Conservation (phyloP, 1,284 basidiomycete species). For the Cutaneotrichosporon cavernicola region DNA sequence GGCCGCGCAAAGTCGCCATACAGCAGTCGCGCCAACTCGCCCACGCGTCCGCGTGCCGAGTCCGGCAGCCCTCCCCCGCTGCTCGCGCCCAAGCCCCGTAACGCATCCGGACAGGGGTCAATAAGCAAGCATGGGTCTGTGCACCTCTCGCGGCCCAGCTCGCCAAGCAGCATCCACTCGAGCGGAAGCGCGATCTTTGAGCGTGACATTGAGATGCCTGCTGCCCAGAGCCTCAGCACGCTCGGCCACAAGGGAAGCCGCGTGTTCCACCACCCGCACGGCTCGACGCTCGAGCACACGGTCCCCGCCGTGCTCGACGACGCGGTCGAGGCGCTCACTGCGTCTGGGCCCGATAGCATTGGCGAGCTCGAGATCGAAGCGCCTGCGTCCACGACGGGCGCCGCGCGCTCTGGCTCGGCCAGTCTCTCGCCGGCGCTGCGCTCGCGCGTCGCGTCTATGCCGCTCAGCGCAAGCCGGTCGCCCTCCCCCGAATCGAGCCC, state of each 20-base stretch:
- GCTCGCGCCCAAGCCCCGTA: constrained; percentile 22
- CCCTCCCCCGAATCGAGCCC: constrained; percentile 18
- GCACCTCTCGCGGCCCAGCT: constrained; percentile 38
- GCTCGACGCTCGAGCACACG: constrained; percentile 44
- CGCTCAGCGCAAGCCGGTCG: constrained; percentile 9
- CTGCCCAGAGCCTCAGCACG: constrained; percentile 37
- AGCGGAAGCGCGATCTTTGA: constrained; percentile 52
- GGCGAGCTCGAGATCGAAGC: constrained; percentile 48
- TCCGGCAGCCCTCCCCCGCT: constrained; percentile 23
- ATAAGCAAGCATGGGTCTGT: not conserved
- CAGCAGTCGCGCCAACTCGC: constrained; percentile 38
- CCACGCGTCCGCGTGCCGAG: constrained; percentile 24
- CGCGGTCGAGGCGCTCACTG: constrained; percentile 50
- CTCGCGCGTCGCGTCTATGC: constrained; percentile 20
- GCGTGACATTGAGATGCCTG: constrained; percentile 49
- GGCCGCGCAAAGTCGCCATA: constrained; percentile 38
- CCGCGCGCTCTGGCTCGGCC: constrained; percentile 35
- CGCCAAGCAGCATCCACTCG: constrained; percentile 47
- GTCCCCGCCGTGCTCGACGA: constrained; percentile 53
- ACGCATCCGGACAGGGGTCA: constrained; percentile 4
- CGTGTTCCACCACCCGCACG: constrained; percentile 45
- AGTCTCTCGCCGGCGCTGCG: constrained; percentile 29
- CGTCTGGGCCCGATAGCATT: constrained; percentile 25
- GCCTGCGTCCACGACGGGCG: constrained; percentile 18
- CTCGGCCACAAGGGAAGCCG: constrained; percentile 46